Base-by-base conservation (phyloP, 2,329 filamentous ascomycete genomes). In the Aureobasidium leucospermi region DNA sequence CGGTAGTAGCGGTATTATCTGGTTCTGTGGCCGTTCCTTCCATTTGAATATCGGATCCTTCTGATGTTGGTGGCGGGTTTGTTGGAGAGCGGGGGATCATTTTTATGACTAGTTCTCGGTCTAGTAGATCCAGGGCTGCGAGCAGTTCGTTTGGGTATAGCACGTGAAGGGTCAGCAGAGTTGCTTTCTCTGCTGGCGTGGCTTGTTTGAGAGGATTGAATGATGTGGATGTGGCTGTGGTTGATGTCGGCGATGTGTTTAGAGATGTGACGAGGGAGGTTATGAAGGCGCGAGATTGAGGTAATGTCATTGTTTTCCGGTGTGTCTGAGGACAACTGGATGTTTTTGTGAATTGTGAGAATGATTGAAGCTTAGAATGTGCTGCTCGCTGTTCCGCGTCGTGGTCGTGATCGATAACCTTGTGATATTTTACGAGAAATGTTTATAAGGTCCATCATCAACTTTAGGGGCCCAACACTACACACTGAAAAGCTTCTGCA, bases 121-220 rank as follows among this genome's bases (percentile, higher is more conserved):
- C 94, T 0, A 99, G 79, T 0, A 97, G 79, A 71, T 97, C 92
- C 2, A 99, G 79, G 0, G 93, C 90, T 2, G 90, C 89, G 1
- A 96, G 84, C 1, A 96, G 76, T 58, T 90, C 82, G 63, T 84
- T 83, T 0, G 91, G 91, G 68, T 95, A 95, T 13, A 96, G 76
- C 36, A 90, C 88, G 74, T 96, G 92, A 0, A 96, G 81, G 0
- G 89, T 90, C 1, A 90, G 76, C n/a, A 96, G 76, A 15, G 88
- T 75, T 51, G 70, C 71, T 65, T 71, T 73, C 45, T 66, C 60
- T 19, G 62, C 28, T 39, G 70, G 63, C 7, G 67, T 57, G 60
- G 66, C 60, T 61, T 60, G 58, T 64, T 59, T 65, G 16, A 78
- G 67, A 9, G 82, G 78, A 65, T 80, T 81, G 60, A 68, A 64